Evolutionary conservation across 257 asterid genomes (phyloP), one percentile per base, ranked within the genome.

Genomic region (Asclepias syriaca): DNA sequence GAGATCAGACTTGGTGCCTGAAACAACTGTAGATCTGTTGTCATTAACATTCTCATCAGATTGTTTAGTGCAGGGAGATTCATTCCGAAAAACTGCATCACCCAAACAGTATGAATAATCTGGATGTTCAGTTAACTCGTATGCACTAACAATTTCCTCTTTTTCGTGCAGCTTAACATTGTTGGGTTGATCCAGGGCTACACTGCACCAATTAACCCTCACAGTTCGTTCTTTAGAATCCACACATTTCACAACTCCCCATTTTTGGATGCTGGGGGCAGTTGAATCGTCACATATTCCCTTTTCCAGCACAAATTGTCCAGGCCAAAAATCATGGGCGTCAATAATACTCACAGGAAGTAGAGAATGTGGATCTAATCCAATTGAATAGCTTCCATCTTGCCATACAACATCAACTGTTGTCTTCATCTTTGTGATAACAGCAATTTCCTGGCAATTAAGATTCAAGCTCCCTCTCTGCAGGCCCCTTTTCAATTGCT

Each of bases 391-490:
- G 76, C 90, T 86, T 37, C 98, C 97, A 56, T 95, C 98, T 80
- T 95, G 99, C 99, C 99, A 95, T 39, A 79, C 86, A 29, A 95
- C 92, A 66, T 92, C 93, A 34, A 92, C 85, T 74, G 79, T 90
- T 43, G 89, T 85, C 85, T 79, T 92, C 19, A 89, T 88, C 89
- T 81, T 89, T 8, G 79, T 82, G 66, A 95, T 85, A 72, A 86
- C 92, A 66, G 81, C 91, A 64, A 88, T 75, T 56, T 85, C 85
- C 61, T 78, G 86, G 72, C 71, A 69, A 73, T 71, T 66, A 72
- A 74, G 79, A 69, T 73, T 53, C 19, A 18, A 40, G 66, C 57
- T 75, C 69, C 80, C 75, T 66, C 55, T 66, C 74, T 71, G 55
- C 56, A 54, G n/a, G 22, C 46, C 16, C 56, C 57, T 77, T 73